phyloP scores from a whole-genome alignment of 2,329 filamentous ascomycete species.

The Claviceps digitariae region DNA sequence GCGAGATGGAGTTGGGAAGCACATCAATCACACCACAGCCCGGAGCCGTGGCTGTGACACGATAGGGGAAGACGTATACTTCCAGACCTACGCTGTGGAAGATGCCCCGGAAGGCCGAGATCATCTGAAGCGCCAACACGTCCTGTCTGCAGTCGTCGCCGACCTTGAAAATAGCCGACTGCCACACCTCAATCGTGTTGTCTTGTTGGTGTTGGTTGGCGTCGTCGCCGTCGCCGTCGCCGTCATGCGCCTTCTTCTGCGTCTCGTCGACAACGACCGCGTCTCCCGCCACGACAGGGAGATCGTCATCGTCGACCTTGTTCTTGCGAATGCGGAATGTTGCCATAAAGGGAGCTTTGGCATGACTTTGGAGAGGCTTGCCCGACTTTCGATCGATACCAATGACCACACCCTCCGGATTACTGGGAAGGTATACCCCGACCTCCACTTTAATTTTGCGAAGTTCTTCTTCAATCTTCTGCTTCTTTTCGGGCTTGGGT shows the following conservation, averaged over 20 bases:
- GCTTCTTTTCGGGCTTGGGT: slow-evolving; percentile 92
- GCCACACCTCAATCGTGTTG: slow-evolving; percentile 85
- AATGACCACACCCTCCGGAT: slow-evolving; percentile 92
- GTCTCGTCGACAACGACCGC: slow-evolving; percentile 35
- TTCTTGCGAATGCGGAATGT: slow-evolving; percentile 93
- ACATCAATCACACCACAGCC: slow-evolving; percentile 98
- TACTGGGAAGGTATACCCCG: slow-evolving; percentile 92
- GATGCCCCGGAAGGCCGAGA: slow-evolving; percentile 91
- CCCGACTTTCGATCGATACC: slow-evolving; percentile 97
- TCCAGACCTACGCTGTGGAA: slow-evolving; percentile 92
- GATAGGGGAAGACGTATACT: slow-evolving; percentile 93
- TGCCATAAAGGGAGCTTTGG: slow-evolving; percentile 97
- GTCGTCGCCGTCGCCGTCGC: not conserved
- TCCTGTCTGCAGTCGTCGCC: slow-evolving; percentile 98
- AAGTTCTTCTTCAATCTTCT: slow-evolving; percentile 97
- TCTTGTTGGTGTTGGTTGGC: slow-evolving; percentile 11
- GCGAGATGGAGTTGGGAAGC: slow-evolving; percentile 90
- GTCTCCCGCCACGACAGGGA: not conserved
- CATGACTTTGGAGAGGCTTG: slow-evolving; percentile 93
- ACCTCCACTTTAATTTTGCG: slow-evolving; percentile 96
- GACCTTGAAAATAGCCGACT: slow-evolving; percentile 99
- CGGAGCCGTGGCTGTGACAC: slow-evolving; percentile 91
- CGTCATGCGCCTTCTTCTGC: not conserved
- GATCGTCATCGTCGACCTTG: slow-evolving; percentile 22
- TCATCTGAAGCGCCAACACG: slow-evolving; percentile 92